Conservation (phyloP, 441 rosid species). For the Gossypium davidsonii region DNA sequence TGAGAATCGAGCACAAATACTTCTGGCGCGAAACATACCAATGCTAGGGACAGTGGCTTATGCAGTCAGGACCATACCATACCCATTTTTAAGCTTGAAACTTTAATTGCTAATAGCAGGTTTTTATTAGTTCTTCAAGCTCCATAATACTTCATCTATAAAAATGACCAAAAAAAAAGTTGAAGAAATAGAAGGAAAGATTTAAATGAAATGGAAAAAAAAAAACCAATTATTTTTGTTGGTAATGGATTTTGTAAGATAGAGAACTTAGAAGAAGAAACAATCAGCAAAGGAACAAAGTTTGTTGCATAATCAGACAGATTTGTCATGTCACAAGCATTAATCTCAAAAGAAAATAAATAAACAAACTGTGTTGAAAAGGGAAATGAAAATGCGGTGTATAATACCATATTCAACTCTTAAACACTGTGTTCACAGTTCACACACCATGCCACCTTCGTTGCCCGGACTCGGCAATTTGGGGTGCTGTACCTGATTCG, state of each 20-base stretch:
- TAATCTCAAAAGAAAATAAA: neutral
- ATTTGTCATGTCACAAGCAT: neutral
- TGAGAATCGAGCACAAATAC: constrained; percentile 23
- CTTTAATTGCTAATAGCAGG: neutral
- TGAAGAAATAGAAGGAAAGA: neutral
- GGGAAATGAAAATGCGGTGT: neutral
- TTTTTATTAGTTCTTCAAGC: neutral
- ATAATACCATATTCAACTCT: neutral
- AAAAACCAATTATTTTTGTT: neutral
- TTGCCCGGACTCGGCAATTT: too few relatives aligned
- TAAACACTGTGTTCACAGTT: neutral
- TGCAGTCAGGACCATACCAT: neutral
- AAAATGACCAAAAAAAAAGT: neutral
- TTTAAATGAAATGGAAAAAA: neutral
- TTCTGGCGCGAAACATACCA: constrained; percentile 35
- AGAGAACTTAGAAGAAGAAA: neutral
- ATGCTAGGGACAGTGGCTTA: neutral
- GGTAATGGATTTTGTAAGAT: neutral
- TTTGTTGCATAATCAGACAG: neutral
- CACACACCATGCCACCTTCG: neutral
- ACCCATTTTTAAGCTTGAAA: neutral
- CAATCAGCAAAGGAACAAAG: neutral
- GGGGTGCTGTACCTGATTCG: too few relatives aligned
- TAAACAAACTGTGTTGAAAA: too few relatives aligned
- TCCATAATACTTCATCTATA: neutral